Percentiles rank a stretch among this genome's conserved stretches.
Evolutionary conservation across 345 rosid genomes (phyloP).

Genomic region (Eucalyptus tenuipes): DNA sequence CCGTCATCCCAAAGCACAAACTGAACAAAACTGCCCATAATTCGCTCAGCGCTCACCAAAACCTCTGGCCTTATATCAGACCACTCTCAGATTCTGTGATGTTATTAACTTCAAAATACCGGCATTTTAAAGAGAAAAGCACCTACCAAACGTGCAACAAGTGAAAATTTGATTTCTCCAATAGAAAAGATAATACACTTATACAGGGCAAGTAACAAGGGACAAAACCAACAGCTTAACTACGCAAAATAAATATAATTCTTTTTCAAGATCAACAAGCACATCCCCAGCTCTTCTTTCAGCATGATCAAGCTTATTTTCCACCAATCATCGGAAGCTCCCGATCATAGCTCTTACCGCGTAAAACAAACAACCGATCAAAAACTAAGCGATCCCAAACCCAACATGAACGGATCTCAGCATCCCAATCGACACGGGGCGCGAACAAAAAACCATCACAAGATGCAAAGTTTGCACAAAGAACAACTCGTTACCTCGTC

Average conservation of each 20-base stretch:
- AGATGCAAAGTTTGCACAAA: not conserved
- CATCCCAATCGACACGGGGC: not conserved
- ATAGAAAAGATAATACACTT: not conserved
- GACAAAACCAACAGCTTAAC: not conserved
- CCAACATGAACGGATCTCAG: not conserved
- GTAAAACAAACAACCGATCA: not conserved
- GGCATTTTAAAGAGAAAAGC: rapidly evolving
- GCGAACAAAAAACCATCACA: not conserved
- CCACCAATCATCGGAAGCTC: not conserved
- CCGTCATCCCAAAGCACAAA: not conserved
- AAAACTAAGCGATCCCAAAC: not conserved
- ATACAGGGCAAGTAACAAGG: not conserved
- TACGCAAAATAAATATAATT: not conserved
- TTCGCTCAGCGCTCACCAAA: not conserved
- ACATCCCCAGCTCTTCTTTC: not conserved
- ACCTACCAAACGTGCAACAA: not conserved
- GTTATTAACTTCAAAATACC: not conserved
- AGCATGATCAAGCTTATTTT: not conserved
- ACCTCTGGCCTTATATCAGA: not conserved
- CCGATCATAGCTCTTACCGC: not conserved
- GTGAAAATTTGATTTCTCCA: not conserved
- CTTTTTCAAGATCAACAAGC: not conserved
- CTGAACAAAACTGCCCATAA: not conserved
- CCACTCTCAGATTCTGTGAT: not conserved
- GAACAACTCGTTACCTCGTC: constrained; percentile 46